Base-by-base conservation (phyloP, 139 green algal genomes). In the Pleodorina starrii region DNA sequence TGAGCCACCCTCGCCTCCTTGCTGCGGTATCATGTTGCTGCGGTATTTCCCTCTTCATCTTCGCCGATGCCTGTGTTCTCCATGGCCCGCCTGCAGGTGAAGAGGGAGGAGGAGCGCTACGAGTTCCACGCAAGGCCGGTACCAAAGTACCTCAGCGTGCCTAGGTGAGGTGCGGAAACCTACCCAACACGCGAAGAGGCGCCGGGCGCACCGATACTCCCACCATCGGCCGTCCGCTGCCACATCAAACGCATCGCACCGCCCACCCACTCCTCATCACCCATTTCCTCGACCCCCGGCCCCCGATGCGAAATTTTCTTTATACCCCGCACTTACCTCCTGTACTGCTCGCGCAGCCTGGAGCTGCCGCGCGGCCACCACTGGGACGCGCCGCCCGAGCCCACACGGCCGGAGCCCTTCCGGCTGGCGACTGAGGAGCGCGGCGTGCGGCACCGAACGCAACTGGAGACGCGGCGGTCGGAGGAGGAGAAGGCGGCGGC, bases 391-490 rank as follows among this genome's bases (percentile, higher is more conserved):
- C 1, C 46, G 5, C 46, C 63, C 2, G 66, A 44, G 27, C 71
- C 71, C 35, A 94, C 90, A 17, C 83, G 92, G 59, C 90, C 79
- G 12, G 46, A 90, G 78, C 91, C 91, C 9, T 94, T 94, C 89
- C n/a, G 29, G 43, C 89, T 94, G 59, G 59, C 71, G 36, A 93
- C 91, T 23, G 89, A 92, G 40, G 51, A 66, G 27, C 89, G 91
- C 27, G 89, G 90, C 32, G 51, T 40, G n/a, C 74, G 63, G 81
- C 77, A 93, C 88, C 82, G 91, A 29, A 29, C 42, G 16, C 29
- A 59, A 19, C 35, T 93, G 71, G 48, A 51, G 9, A 38, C 77
- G 16, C 54, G 14, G 40, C 51, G 84, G 43, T 29, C 72, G 0
- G 83, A 86, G 21, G 76, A 88, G 76, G 89, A 92, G 51, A 54